phyloP scores from a whole-genome alignment of 768 basidiomycete genomes.

The Suillus paluster region DNA sequence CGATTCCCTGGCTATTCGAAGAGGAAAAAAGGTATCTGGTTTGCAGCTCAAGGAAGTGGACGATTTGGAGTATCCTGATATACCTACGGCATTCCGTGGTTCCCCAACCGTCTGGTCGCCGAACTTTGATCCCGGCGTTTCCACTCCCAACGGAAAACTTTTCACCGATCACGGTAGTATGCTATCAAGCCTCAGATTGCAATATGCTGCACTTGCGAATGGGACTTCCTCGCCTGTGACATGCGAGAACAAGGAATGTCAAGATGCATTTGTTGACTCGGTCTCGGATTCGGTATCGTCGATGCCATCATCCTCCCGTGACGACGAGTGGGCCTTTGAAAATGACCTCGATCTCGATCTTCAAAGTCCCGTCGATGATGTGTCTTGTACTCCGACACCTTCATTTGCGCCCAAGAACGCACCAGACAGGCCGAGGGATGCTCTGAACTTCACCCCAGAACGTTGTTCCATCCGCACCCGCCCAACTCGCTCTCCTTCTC shows the following conservation, averaged over 20 bases:
- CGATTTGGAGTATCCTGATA: conserved; percentile 41
- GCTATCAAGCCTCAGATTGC: conserved; percentile 39
- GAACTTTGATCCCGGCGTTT: conserved; percentile 20
- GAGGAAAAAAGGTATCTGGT: conserved; percentile 39
- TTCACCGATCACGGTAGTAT: conserved; percentile 41
- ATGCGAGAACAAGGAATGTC: conserved; percentile 20
- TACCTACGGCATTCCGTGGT: conserved; percentile 48
- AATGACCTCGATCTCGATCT: conserved; percentile 29
- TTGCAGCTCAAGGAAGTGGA: conserved; percentile 29
- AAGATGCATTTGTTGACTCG: conserved; percentile 1
- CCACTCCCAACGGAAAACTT: conserved; percentile 10
- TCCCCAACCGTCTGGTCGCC: conserved; percentile 39
- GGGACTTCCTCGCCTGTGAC: conserved; percentile 16
- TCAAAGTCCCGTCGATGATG: conserved; percentile 11
- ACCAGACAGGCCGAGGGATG: neutral
- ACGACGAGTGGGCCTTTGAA: conserved; percentile 43
- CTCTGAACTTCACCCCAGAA: conserved; percentile 18
- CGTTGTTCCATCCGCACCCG: conserved; percentile 17
- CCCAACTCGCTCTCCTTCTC: neutral
- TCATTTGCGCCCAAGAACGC: neutral
- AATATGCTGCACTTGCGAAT: conserved; percentile 31
- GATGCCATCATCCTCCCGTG: conserved; percentile 17
- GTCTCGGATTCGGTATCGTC: neutral
- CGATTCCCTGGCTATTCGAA: conserved; percentile 42
- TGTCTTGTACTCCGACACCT: conserved; percentile 1